phyloP scores from a whole-genome alignment of 768 basidiomycete species.

The Vararia minispora region DNA sequence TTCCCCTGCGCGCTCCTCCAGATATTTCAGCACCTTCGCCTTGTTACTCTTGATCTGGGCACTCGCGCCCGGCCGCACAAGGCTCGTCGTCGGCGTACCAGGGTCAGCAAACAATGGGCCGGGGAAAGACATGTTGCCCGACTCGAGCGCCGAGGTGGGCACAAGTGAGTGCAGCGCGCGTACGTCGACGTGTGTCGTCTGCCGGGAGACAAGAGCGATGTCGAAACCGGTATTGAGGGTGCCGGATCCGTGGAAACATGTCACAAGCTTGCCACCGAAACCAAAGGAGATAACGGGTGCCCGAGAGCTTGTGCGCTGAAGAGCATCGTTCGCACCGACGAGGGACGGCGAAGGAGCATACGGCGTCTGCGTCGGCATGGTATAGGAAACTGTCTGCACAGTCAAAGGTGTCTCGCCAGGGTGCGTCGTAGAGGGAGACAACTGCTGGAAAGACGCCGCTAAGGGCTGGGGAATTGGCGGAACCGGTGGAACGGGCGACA shows the following conservation, averaged over 20 bases:
- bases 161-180: conserved; percentile 58
- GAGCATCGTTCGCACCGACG: conserved; percentile 71
- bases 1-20: conserved; percentile 66
- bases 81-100: conserved; percentile 46
- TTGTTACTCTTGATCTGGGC: conserved; percentile 77
- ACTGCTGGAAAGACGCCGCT: conserved; percentile 1
- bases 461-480: conserved; percentile 4
- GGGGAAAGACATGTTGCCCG: conserved; percentile 53
- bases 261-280: conserved; percentile 84
- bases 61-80: conserved; percentile 52
- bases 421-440: conserved; percentile 1
- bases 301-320: conserved; percentile 59
- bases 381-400: conserved; percentile 16
- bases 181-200: conserved; percentile 58
- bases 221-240: conserved; percentile 66
- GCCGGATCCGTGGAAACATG: conserved; percentile 72
- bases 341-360: conserved; percentile 84
- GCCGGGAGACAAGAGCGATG: conserved; percentile 61
- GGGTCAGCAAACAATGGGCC: conserved; percentile 82
- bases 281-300: conserved; percentile 84
- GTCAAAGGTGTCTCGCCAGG: conserved; percentile 8
- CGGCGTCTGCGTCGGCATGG: conserved; percentile 32
- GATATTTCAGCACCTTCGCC: conserved; percentile 60
- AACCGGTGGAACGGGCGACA: not conserved
- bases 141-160: conserved; percentile 50